Conservation (phyloP, 202 grass and related monocot species). For the Dendrocalamus latiflorus region DNA sequence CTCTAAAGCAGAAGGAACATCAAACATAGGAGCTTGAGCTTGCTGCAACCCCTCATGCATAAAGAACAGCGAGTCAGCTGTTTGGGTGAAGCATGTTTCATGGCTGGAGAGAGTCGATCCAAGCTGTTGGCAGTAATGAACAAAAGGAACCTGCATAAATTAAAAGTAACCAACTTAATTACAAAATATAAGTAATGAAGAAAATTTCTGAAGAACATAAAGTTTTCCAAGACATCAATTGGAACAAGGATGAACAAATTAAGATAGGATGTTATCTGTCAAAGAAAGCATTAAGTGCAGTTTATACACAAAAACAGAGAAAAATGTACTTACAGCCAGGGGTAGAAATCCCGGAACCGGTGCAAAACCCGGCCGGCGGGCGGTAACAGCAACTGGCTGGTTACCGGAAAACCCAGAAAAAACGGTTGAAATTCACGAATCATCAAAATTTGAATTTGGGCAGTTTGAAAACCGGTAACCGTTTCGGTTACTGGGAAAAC, state of each 20-base stretch:
- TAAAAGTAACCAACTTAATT: conserved; percentile 13
- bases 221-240: background rate
- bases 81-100: conserved; percentile 93
- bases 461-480: too few relatives aligned
- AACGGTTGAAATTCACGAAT: too few relatives aligned
- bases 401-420: too few relatives aligned
- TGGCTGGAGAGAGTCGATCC: conserved; percentile 80
- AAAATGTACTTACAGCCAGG: background rate
- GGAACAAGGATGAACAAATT: background rate
- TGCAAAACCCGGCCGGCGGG: too few relatives aligned
- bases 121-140: conserved; percentile 94
- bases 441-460: too few relatives aligned
- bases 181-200: background rate
- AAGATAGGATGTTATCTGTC: background rate
- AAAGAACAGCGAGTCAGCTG: conserved; percentile 83
- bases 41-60: conserved; percentile 76
- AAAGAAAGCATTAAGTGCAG: background rate
- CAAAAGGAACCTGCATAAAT: conserved; percentile 72
- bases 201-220: background rate
- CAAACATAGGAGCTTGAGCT: conserved; percentile 82
- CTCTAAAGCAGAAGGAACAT: conserved; percentile 94
- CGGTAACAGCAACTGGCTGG: too few relatives aligned
- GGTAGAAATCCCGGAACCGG: too few relatives aligned
- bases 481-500: too few relatives aligned
- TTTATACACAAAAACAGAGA: background rate